Base-by-base conservation (phyloP, 371 early-diverging fungal genomes). In the Entomophthora muscae region DNA sequence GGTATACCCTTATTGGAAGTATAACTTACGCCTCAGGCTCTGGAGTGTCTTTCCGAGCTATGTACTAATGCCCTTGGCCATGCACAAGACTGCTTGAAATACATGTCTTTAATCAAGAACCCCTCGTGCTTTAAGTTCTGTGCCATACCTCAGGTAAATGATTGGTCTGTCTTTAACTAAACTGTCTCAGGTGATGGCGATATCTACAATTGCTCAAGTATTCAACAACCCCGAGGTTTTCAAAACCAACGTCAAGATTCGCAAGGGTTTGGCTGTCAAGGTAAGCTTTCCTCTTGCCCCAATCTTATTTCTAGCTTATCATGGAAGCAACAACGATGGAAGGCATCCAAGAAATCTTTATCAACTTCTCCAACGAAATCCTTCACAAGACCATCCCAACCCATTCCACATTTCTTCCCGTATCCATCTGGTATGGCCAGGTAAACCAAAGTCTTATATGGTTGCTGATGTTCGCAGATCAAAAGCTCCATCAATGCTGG, bases 191-290 rank as follows among this genome's bases (percentile, higher is more conserved):
- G 71, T 90, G 27, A 95, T 95, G 98, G 98, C 98, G 22, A 88
- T 97, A 65, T 86, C 98, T n/a, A 89, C 95, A 0, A 72, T 97
- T 26, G 78, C 84, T 31, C 68, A 87, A 59, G 85, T 92, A 51
- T 92, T 87, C 69, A 89, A 90, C 76, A 93, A 93, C 72, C 73
- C 81, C 63, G 76, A 76, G 27, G 76, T 95, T 24, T 91, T 86
- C 67, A 76, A 75, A 32, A 70, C 71, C 33, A 87, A 89, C 64
- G 79, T 90, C 68, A 97, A 97, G 78, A 95, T 95, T 68, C 89
- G 95, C 64, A 93, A 94, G 70, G 95, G 95, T 3, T 84, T 88
- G 67, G 87, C 96, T 28, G 84, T 93, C 27, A 80, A 85, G 70
- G 74, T 93, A 58, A 90, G 89, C 2, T 27, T 22, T 27, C 0